phyloP scores from a whole-genome alignment of 805 yeast species.

The Tetrapisispora nanseiensis region DNA sequence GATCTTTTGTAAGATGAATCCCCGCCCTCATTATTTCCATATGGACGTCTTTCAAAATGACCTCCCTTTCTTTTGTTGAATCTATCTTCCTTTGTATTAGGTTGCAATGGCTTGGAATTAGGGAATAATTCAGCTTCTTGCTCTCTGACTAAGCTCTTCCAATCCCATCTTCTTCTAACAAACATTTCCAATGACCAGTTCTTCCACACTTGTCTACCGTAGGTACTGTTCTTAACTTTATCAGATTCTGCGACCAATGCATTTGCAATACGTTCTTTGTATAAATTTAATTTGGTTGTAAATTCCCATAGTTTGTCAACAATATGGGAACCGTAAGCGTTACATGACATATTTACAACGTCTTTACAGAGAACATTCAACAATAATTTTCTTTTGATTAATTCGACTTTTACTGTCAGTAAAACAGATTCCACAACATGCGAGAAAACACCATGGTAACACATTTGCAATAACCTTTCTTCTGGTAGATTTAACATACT shows the following conservation, averaged over 20 bases:
- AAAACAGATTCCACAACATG: conserved; percentile 73
- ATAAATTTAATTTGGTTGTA: conserved; percentile 65
- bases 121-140: conserved; percentile 37
- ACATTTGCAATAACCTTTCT: conserved; percentile 61
- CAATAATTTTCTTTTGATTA: conserved; percentile 54
- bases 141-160: conserved; percentile 60
- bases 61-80: neutral
- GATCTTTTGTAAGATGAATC: neutral
- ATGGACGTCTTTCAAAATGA: neutral
- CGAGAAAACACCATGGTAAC: conserved; percentile 82
- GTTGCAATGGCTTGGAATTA: conserved; percentile 26
- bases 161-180: conserved; percentile 42
- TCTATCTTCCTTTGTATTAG: conserved; percentile 3
- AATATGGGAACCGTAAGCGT: conserved; percentile 86
- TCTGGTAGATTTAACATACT: conserved; percentile 50
- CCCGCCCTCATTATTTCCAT: neutral
- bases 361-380: conserved; percentile 54
- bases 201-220: conserved; percentile 90
- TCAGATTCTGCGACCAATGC: conserved; percentile 50
- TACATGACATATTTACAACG: conserved; percentile 56
- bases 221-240: conserved; percentile 69
- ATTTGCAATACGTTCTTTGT: conserved; percentile 76
- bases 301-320: conserved; percentile 79
- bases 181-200: conserved; percentile 87
- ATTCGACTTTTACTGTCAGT: conserved; percentile 37